Conservation (phyloP, 768 basidiomycete genomes). For the Lentinus brumalis region DNA sequence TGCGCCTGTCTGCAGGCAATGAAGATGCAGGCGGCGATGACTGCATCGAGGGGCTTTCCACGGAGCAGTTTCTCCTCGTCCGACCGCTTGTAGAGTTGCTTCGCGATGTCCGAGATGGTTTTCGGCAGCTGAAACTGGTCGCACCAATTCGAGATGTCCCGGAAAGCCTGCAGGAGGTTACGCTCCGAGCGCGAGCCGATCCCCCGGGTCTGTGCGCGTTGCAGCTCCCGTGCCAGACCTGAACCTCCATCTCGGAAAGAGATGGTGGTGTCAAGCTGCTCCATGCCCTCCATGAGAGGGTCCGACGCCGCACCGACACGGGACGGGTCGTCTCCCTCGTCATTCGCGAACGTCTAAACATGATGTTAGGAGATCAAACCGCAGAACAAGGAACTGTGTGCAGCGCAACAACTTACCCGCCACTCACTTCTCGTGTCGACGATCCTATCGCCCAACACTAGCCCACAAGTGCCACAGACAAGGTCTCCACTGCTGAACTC, state of each 20-base stretch:
- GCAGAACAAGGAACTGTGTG: conserved; percentile 21
- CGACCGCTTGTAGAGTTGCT: conserved; percentile 95
- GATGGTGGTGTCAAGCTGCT: conserved; percentile 93
- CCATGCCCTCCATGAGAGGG: conserved; percentile 90
- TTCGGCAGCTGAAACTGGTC: conserved; percentile 94
- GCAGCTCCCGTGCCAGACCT: conserved; percentile 88
- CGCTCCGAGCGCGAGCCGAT: conserved; percentile 81
- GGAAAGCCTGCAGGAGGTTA: conserved; percentile 85
- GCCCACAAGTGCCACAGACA: conserved; percentile 90
- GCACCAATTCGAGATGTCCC: conserved; percentile 91
- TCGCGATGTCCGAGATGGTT: conserved; percentile 93
- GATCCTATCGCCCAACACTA: conserved; percentile 93
- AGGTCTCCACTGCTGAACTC: conserved; percentile 98
- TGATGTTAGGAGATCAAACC: conserved; percentile 22
- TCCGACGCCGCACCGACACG: conserved; percentile 98
- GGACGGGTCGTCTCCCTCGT: conserved; percentile 98
- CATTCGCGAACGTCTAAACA: conserved; percentile 95
- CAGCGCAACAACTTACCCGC: conserved; percentile 63
- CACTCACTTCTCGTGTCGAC: conserved; percentile 99
- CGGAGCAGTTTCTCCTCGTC: conserved; percentile 93
- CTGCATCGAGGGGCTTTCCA: conserved; percentile 88
- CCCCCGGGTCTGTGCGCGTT: conserved; percentile 86
- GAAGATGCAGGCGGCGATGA: conserved; percentile 97
- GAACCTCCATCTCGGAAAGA: conserved; percentile 95
- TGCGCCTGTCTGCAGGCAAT: conserved; percentile 95